These are phyloP conservation scores for Anthoceros angustus DNA, from an alignment of 225 moss, liverwort and hornwort species.

Conservation along the genomic window DNA sequence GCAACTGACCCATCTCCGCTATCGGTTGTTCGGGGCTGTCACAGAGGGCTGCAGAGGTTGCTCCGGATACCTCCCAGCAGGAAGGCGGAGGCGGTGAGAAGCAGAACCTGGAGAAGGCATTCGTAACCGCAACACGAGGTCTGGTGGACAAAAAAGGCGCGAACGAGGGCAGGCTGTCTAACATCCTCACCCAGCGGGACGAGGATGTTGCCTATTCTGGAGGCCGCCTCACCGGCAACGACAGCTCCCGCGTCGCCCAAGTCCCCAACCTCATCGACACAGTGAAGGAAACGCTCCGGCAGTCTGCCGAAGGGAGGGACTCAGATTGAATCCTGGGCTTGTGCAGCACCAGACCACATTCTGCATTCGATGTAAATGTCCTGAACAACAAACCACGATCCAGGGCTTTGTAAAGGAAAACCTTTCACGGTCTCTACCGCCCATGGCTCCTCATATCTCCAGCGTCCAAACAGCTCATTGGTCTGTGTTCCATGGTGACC, in stretches of 20 bases:
- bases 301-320: background rate
- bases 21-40: background rate
- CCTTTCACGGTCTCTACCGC: too few relatives aligned
- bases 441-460: too few relatives aligned
- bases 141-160: slow-evolving; percentile 34
- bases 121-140: slow-evolving; percentile 34
- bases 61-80: slow-evolving; percentile 26
- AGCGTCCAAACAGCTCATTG: too few relatives aligned
- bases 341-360: too few relatives aligned
- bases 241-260: background rate
- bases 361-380: too few relatives aligned
- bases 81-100: slow-evolving; percentile 26
- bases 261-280: slow-evolving; percentile 1
- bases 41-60: slow-evolving; percentile 32
- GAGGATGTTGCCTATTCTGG: slow-evolving; percentile 1
- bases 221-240: background rate
- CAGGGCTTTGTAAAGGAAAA: too few relatives aligned
- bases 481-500: too few relatives aligned
- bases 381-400: too few relatives aligned
- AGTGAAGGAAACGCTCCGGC: background rate
- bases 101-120: slow-evolving; percentile 32
- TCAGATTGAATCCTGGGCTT: too few relatives aligned
- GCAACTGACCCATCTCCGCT: too few relatives aligned
- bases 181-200: slow-evolving; percentile 2
- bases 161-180: slow-evolving; percentile 16